Evolutionary conservation across 2,329 filamentous ascomycete species (phyloP), one percentile per base, ranked within the genome.

Genomic region (Atkinsonella hypoxylon): DNA sequence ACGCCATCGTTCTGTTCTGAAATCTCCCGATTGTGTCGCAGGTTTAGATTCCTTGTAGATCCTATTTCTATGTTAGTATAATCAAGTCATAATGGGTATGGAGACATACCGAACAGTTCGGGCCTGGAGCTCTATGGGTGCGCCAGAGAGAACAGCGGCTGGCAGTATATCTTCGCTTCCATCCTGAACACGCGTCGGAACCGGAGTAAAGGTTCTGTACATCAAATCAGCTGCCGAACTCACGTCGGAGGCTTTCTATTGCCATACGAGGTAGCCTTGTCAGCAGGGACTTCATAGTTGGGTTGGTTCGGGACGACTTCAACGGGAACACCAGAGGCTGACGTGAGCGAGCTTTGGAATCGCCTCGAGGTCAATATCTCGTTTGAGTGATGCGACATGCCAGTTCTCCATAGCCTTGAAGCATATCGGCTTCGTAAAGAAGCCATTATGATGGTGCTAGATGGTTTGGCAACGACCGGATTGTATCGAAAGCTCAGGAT

Each of bases 11-110:
- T 87, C 81, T 51, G 79, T 74, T 64, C 87, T 83, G 86, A 88
- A 95, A 61, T 82, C 79, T 56, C 93, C 91, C 34, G 91, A 97
- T 71, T 98, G 93, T 42, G 91, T 96, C 36, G 93, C 91, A n/a
- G 93, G 82, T 73, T 98, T 98, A 52, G 87, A 66, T 47, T 89
- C 89, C 62, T 85, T 82, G 76, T 87, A 97, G 70, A 98, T 98
- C 63, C 91, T 97, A 12, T 15, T 20, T 26, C 6, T 8, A 31
- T 2, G 30, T 56, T 38, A 55, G 51, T 44, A 31, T 5, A 22
- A 15, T 3, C 11, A 31, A 39, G 15, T 11, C 7, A 43, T 11
- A 11, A 12, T 12, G 13, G 18, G 32, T 30, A 8, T 34, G 38
- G 38, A 50, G 36, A 63, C 77, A 55, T 82, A 96, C 90, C 91